phyloP scores from a whole-genome alignment of 805 yeast species.

The Yarrowia sp. region DNA sequence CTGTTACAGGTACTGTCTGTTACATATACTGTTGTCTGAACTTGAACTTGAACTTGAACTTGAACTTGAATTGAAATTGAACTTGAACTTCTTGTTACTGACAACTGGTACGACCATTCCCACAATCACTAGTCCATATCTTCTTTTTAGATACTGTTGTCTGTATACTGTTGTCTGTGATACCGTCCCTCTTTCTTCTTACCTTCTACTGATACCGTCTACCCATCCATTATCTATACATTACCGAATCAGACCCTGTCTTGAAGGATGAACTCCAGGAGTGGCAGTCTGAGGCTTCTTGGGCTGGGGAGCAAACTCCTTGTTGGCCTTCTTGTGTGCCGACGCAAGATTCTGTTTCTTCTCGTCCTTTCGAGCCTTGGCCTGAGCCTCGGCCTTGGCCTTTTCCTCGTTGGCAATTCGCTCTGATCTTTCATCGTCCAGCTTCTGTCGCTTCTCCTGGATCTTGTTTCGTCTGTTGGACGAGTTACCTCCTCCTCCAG shows the following conservation, averaged over 20 bases:
- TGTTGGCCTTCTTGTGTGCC: constrained; percentile 19
- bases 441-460: constrained; percentile 70
- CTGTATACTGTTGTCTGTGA: no score
- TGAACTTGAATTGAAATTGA: no score
- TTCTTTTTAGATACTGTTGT: no score
- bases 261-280: constrained; percentile 55
- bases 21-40: no score
- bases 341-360: constrained; percentile 11
- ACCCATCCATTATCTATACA: no score
- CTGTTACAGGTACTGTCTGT: no score
- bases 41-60: no score
- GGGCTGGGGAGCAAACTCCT: constrained; percentile 18
- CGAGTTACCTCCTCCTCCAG: constrained; percentile 97
- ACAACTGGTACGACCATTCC: no score
- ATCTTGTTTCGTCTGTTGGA: constrained; percentile 57
- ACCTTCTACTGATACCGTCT: no score
- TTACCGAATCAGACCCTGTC: constrained; percentile 49
- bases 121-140: no score
- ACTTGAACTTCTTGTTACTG: no score
- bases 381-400: constrained; percentile 27
- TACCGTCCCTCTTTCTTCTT: no score
- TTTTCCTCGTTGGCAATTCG: constrained; percentile 50
- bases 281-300: neutral
- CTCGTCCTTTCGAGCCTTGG: constrained; percentile 27
- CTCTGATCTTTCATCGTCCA: constrained; percentile 64